phyloP scores from a whole-genome alignment of 164 flowering plant species.

The Euptelea pleiosperma region DNA sequence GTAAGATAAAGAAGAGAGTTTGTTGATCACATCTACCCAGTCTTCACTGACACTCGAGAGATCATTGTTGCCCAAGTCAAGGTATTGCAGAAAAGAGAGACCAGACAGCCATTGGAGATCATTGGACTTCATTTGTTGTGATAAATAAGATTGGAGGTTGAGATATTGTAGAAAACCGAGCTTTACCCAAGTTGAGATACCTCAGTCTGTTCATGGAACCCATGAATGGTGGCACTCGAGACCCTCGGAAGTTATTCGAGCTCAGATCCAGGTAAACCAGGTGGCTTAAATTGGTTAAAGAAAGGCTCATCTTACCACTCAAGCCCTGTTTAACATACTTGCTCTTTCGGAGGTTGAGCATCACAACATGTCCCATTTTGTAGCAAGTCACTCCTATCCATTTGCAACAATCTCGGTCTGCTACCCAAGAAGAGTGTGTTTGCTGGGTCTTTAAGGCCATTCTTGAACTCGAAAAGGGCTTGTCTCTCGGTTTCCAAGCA shows the following conservation, averaged over 20 bases:
- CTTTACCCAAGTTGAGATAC: slow-evolving; percentile 1
- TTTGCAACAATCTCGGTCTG: slow-evolving; percentile 12
- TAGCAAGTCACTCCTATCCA: slow-evolving; percentile 13
- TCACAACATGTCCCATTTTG: slow-evolving; percentile 9
- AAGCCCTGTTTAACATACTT: not conserved
- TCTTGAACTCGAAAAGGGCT: slow-evolving; percentile 3
- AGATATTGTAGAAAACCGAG: not conserved
- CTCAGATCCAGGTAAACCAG: slow-evolving; percentile 14
- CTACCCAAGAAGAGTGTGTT: slow-evolving; percentile 14
- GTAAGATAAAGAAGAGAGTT: not conserved
- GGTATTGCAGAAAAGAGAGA: not conserved
- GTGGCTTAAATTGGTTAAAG: slow-evolving; percentile 1
- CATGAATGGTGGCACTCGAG: slow-evolving; percentile 8
- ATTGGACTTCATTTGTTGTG: not conserved
- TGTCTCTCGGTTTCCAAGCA: not conserved
- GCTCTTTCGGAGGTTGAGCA: slow-evolving; percentile 8
- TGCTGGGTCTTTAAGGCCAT: not conserved
- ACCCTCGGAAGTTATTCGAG: not conserved
- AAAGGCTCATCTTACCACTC: slow-evolving; percentile 5
- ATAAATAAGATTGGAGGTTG: not conserved
- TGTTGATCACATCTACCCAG: slow-evolving; percentile 1
- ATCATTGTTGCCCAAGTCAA: not conserved
- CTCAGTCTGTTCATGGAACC: slow-evolving; percentile 10
- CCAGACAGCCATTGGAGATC: no score
- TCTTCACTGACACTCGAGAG: not conserved